phyloP scores from a whole-genome alignment of 139 green algal genomes.

The Desmodesmus armatus region DNA sequence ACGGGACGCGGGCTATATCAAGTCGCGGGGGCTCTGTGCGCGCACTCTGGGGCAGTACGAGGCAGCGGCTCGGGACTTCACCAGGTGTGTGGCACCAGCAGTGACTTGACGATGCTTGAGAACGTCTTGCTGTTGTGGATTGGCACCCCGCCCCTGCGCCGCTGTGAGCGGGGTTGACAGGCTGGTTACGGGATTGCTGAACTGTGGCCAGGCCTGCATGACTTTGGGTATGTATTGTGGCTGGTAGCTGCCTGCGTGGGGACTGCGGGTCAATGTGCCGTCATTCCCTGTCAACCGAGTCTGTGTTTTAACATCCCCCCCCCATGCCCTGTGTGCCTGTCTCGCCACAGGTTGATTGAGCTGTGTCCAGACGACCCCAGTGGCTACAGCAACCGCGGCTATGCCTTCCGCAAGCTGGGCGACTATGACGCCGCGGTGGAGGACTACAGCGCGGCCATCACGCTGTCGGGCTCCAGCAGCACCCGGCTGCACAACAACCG shows the following conservation, averaged over 20 bases:
- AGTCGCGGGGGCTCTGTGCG: slow-evolving; percentile 63
- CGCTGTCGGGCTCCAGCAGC: slow-evolving; percentile 49
- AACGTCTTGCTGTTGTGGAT: too few relatives aligned
- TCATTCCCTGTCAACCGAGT: too few relatives aligned
- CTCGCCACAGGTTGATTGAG: slow-evolving; percentile 28
- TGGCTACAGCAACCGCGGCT: slow-evolving; percentile 65
- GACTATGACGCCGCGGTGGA: slow-evolving; percentile 69
- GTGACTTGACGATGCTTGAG: not conserved
- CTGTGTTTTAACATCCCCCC: too few relatives aligned
- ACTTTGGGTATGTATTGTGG: too few relatives aligned
- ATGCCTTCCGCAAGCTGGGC: slow-evolving; percentile 73
- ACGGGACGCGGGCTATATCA: slow-evolving; percentile 45
- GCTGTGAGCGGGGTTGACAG: too few relatives aligned
- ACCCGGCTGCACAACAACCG: slow-evolving; percentile 71
- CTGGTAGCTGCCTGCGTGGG: too few relatives aligned
- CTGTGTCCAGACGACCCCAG: slow-evolving; percentile 60
- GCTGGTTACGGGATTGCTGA: not conserved
- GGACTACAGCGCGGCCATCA: slow-evolving; percentile 75
- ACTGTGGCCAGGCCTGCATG: too few relatives aligned
- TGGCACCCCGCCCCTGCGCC: too few relatives aligned
- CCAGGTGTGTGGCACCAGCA: slow-evolving; percentile 32
- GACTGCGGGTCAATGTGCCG: too few relatives aligned
- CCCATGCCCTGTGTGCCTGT: too few relatives aligned
- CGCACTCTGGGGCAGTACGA: slow-evolving; percentile 52
- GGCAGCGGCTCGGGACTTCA: slow-evolving; percentile 59